Percentiles rank a stretch among this genome's conserved stretches.
These are phyloP conservation scores for Dryadomyces sulphureus DNA, from an alignment of 2,329 filamentous ascomycete genomes.

Conservation along the genomic window DNA sequence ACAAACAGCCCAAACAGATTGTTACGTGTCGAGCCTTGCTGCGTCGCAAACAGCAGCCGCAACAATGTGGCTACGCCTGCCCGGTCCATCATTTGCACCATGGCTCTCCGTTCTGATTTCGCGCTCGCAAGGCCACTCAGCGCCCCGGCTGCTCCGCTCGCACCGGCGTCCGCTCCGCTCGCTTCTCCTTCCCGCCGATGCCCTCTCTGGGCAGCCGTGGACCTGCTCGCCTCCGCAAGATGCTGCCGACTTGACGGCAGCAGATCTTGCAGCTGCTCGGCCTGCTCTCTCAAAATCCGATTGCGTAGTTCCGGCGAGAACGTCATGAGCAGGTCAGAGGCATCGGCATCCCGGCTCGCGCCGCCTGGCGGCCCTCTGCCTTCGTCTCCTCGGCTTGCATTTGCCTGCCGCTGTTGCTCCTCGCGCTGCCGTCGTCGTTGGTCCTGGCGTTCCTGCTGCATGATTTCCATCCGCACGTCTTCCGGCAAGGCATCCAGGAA, in stretches of 20 bases:
- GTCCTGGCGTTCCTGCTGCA: slow-evolving; percentile 80
- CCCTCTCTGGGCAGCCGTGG: neutral
- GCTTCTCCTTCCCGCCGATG: neutral
- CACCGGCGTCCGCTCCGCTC: neutral
- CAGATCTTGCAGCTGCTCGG: slow-evolving; percentile 71
- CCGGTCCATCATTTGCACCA: slow-evolving; percentile 95
- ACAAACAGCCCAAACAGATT: slow-evolving; percentile 78
- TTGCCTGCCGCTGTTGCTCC: slow-evolving; percentile 23
- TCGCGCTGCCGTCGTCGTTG: slow-evolving; percentile 79
- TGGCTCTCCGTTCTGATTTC: slow-evolving; percentile 50
- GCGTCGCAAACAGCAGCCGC: slow-evolving; percentile 95
- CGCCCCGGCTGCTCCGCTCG: neutral
- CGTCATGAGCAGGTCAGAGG: slow-evolving; percentile 82
- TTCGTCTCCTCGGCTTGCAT: neutral
- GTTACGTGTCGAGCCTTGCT: slow-evolving; percentile 71
- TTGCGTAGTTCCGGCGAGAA: slow-evolving; percentile 74
- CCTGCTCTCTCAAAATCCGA: slow-evolving; percentile 80
- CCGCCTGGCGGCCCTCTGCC: slow-evolving; percentile 11
- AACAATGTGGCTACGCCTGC: slow-evolving; percentile 88
- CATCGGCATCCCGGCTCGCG: slow-evolving; percentile 59
- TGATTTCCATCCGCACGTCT: slow-evolving; percentile 78
- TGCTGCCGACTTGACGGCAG: slow-evolving; percentile 75
- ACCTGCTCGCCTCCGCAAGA: slow-evolving; percentile 49
- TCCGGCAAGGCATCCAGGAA: slow-evolving; percentile 87
- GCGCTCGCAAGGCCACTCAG: neutral